Evolutionary conservation across 495 filamentous ascomycete species (phyloP), one percentile per base, ranked within the genome.

Genomic region (Penicillium lagena): DNA sequence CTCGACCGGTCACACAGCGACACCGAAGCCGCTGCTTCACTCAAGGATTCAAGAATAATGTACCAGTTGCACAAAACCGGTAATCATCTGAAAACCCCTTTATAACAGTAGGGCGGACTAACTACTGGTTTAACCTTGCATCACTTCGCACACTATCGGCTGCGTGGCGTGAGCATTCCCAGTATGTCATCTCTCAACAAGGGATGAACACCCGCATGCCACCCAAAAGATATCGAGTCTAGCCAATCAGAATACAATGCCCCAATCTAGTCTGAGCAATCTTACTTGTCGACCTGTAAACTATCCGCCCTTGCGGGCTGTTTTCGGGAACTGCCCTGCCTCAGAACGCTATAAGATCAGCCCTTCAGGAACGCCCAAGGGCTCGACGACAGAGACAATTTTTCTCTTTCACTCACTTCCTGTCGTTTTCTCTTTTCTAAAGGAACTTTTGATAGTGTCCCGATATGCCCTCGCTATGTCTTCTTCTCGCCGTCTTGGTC

Each of bases 121-220:
- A 22, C 35, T 52, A 44, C 45, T 28, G 29, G 35, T 40, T 46
- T 42, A 35, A 37, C 57, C 57, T 60, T 60, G 54, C 57, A 49
- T 60, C 22, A 11, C n/a, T 7, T n/a, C 7, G 40, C 40, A 40
- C 34, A 51, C 54, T 60, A 60, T 57, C 45, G 37, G 5, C n/a
- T 12, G 9, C 17, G 35, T 58, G 54, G 51, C 49, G 46, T 40
- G 34, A 34, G 40, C 46, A 46, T 48, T 50, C 37, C 30, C 38
- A 12, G 43, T 2, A 42, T 44, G 48, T 56, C 43, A 48, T 31
- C 47, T 45, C 22, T 35, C 12, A 13, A 54, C 49, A 60, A 58
- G 57, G 57, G 57, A 42, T 47, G 11, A 29, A 49, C 32, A 9
- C 32, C 32, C n/a, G 32, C 32, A 34, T 11, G 7, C 32, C 32